These are phyloP conservation scores for Mimosa pudica DNA, from an alignment of 306 rosid species.

Conservation along the genomic window DNA sequence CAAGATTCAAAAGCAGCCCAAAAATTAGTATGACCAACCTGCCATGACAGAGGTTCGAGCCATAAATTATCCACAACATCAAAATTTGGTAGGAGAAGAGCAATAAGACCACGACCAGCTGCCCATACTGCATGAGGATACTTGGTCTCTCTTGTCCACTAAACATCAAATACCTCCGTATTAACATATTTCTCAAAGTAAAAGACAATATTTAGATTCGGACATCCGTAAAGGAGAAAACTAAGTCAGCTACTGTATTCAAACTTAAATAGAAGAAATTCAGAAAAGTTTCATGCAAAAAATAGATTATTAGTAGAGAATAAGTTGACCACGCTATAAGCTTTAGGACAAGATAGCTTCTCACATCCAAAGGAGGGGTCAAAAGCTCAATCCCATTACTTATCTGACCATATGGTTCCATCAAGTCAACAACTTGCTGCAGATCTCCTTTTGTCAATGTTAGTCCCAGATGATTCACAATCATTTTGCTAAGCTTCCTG, in stretches of 20 bases:
- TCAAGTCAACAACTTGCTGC: conserved; percentile 81
- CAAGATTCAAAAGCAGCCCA: conserved; percentile 18
- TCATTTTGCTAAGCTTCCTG: conserved; percentile 53
- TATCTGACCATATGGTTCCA: conserved; percentile 99
- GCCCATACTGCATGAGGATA: conserved; percentile 99
- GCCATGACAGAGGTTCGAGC: conserved; percentile 98
- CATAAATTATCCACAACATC: conserved; percentile 86
- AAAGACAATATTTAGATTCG: conserved; percentile 33
- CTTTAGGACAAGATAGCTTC: conserved; percentile 39
- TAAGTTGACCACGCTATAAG: conserved; percentile 24
- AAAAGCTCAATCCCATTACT: conserved; percentile 93
- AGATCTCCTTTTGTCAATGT: conserved; percentile 78
- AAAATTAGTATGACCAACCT: conserved; percentile 58
- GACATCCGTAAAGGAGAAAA: conserved; percentile 20
- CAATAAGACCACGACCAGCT: conserved; percentile 93
- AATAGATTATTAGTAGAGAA: conserved; percentile 20
- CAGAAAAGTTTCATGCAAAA: conserved; percentile 27
- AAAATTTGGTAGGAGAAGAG: conserved; percentile 85
- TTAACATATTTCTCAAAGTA: conserved; percentile 30
- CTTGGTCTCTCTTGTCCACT: conserved; percentile 94
- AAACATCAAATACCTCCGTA: conserved; percentile 34
- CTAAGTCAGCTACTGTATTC: conserved; percentile 9
- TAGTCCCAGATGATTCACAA: conserved; percentile 90
- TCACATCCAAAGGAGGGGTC: conserved; percentile 88
- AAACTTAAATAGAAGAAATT: conserved; percentile 35